Conservation (phyloP, 495 filamentous ascomycete genomes). For the Xylona heveae region DNA sequence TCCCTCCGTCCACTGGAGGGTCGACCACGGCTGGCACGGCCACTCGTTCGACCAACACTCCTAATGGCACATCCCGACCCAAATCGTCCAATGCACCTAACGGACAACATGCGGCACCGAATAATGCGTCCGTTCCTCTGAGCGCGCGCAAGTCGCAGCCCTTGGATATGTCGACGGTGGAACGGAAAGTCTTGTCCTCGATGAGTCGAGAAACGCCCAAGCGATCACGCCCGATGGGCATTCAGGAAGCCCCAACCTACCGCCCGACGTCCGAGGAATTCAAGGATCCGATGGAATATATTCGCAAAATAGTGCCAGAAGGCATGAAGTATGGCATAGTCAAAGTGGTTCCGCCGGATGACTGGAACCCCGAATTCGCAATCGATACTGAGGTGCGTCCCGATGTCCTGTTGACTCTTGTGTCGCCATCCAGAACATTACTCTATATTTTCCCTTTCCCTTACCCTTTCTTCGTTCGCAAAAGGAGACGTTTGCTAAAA, state of each 20-base stretch:
- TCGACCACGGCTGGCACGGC: slow-evolving; percentile 2
- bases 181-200: slow-evolving; percentile 63
- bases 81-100: slow-evolving; percentile 1
- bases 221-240: slow-evolving; percentile 53
- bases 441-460: slow-evolving; percentile 1
- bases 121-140: slow-evolving; percentile 21
- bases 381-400: slow-evolving; percentile 84
- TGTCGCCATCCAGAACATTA: slow-evolving; percentile 3
- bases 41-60: no score
- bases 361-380: slow-evolving; percentile 85
- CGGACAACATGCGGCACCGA: neutral
- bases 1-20: slow-evolving; percentile 3
- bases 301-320: slow-evolving; percentile 70
- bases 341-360: slow-evolving; percentile 84
- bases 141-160: slow-evolving; percentile 49
- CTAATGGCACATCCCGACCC: no score
- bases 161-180: slow-evolving; percentile 75
- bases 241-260: slow-evolving; percentile 83
- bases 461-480: slow-evolving; percentile 1
- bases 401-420: slow-evolving; percentile 2
- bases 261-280: slow-evolving; percentile 84
- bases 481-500: slow-evolving; percentile 6
- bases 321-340: slow-evolving; percentile 73
- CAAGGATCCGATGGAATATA: slow-evolving; percentile 81
- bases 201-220: slow-evolving; percentile 56